These are phyloP conservation scores for Chrysanthemum seticuspe DNA, from an alignment of 129 eudicot genomes.

Conservation along the genomic window DNA sequence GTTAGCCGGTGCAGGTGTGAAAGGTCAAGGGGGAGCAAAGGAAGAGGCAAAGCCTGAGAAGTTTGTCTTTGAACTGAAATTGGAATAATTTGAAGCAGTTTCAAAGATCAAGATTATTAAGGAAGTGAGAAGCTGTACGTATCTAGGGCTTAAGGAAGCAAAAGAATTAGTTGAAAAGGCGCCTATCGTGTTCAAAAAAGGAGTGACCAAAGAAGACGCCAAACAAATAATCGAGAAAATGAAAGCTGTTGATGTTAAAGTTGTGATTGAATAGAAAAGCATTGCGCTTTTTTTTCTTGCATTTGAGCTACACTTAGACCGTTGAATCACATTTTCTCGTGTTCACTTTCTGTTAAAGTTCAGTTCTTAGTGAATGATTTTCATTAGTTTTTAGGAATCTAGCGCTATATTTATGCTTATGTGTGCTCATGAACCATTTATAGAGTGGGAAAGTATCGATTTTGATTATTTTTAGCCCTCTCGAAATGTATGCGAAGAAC, in stretches of 20 bases:
- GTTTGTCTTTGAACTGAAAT: constrained; percentile 69
- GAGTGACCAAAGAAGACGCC: constrained; percentile 78
- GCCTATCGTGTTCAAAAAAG: constrained; percentile 70
- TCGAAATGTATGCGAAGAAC: background rate
- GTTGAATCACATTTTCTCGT: too few species aligned
- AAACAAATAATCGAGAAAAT: constrained; percentile 76
- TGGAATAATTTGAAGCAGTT: constrained; percentile 73
- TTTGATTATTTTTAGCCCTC: constrained; percentile 1
- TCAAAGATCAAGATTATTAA: constrained; percentile 45
- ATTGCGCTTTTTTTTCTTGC: constrained; percentile 22
- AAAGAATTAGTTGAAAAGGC: constrained; percentile 84
- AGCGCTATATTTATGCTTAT: constrained; percentile 14
- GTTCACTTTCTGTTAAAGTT: background rate
- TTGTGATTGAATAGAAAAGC: constrained; percentile 57
- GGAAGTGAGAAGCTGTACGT: constrained; percentile 55
- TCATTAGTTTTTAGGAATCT: too few species aligned
- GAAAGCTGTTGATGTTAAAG: constrained; percentile 76
- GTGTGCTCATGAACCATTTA: constrained; percentile 22
- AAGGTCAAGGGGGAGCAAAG: constrained; percentile 41
- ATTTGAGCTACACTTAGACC: background rate
- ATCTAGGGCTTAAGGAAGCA: constrained; percentile 84
- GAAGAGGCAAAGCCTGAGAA: constrained; percentile 64
- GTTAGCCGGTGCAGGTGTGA: constrained; percentile 11
- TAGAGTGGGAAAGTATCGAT: constrained; percentile 3
- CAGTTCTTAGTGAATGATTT: background rate